Percentiles rank a stretch among this genome's conserved stretches.
Evolutionary conservation across 148 eudicot species (phyloP).

Genomic region (Pouteria glomerata): DNA sequence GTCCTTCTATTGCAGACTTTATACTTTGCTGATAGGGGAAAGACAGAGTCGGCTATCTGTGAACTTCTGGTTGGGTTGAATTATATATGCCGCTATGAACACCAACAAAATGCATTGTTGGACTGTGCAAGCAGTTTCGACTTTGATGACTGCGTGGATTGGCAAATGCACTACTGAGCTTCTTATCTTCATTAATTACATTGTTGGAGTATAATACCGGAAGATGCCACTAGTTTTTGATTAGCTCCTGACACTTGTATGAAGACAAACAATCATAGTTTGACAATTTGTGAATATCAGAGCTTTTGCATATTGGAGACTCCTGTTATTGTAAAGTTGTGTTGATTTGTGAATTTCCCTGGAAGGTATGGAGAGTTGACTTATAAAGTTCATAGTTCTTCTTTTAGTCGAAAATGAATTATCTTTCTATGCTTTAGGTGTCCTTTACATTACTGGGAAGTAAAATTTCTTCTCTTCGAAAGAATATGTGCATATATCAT

Average conservation of each 20-base stretch:
- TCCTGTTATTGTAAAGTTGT: constrained; percentile 23
- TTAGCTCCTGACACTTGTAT: constrained; percentile 15
- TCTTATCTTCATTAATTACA: constrained; percentile 24
- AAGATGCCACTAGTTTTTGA: constrained; percentile 14
- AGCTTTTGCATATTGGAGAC: constrained; percentile 16
- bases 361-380: constrained; percentile 27
- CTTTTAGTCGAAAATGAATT: constrained; percentile 3
- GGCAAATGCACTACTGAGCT: constrained; percentile 67
- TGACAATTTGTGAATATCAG: constrained; percentile 26
- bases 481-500: constrained; percentile 1
- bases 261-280: constrained; percentile 19
- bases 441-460: neutral
- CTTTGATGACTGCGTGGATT: constrained; percentile 78
- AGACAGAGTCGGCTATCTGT: constrained; percentile 73
- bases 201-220: constrained; percentile 1
- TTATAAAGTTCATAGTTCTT: constrained; percentile 32
- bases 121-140: constrained; percentile 94
- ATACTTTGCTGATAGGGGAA: constrained; percentile 73
- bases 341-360: constrained; percentile 34
- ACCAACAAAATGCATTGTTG: constrained; percentile 85
- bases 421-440: constrained; percentile 8
- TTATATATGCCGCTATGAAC: constrained; percentile 86
- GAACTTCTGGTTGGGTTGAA: constrained; percentile 77
- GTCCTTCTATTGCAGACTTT: constrained; percentile 83
- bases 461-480: neutral